Conservation (phyloP, 1,284 basidiomycete genomes). For the Fomitopsis betulina region DNA sequence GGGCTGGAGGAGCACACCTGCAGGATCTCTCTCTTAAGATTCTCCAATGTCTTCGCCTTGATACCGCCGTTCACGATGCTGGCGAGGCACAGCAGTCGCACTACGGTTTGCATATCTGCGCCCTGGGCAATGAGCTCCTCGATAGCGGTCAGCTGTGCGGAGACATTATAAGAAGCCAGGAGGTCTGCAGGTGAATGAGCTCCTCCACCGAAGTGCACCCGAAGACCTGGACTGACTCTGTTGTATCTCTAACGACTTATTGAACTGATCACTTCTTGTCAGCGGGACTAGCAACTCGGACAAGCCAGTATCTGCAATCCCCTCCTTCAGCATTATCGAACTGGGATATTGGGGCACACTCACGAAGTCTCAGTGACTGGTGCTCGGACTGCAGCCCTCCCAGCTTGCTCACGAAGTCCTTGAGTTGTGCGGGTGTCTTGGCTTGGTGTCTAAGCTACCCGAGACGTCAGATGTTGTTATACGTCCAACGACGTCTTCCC, state of each 20-base stretch:
- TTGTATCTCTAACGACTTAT: constrained; percentile 90
- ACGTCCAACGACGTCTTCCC: constrained; percentile 6
- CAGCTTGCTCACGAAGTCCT: constrained; percentile 93
- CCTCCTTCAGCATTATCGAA: neutral
- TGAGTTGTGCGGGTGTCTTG: constrained; percentile 90
- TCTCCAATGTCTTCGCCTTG: constrained; percentile 84
- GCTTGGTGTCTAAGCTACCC: constrained; percentile 66
- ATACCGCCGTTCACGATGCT: constrained; percentile 83
- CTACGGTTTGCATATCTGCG: constrained; percentile 69
- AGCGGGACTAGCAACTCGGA: constrained; percentile 88
- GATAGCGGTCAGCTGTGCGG: constrained; percentile 73
- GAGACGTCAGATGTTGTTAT: constrained; percentile 13
- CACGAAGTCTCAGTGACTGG: constrained; percentile 83
- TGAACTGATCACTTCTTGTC: constrained; percentile 88
- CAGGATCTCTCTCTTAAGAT: constrained; percentile 86
- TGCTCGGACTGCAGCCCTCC: constrained; percentile 91
- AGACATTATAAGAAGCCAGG: constrained; percentile 83
- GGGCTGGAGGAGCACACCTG: constrained; percentile 49
- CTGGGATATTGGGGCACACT: constrained; percentile 23
- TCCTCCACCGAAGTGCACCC: neutral
- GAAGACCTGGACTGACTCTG: constrained; percentile 64
- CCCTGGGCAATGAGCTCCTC: constrained; percentile 87
- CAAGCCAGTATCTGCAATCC: constrained; percentile 80
- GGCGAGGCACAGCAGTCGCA: constrained; percentile 84
- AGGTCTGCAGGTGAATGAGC: constrained; percentile 56